Evolutionary conservation across 2,329 filamentous ascomycete genomes (phyloP).

Genomic region (Pseudodiploospora longispora): DNA sequence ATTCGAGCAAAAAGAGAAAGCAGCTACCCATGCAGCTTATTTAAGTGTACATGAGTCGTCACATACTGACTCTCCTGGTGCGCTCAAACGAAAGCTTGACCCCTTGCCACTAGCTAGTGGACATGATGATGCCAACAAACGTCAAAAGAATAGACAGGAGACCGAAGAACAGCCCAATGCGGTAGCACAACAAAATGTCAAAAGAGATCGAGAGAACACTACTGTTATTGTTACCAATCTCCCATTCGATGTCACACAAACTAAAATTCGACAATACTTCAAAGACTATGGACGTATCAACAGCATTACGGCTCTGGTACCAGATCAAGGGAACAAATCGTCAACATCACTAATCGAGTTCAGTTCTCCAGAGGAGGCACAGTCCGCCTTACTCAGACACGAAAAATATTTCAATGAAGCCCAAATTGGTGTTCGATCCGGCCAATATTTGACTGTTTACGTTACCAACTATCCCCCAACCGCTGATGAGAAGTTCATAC

Average conservation of each 20-base stretch:
- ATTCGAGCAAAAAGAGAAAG: conserved; percentile 54
- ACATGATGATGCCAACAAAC: conserved; percentile 53
- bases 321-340: conserved; percentile 51
- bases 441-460: conserved; percentile 73
- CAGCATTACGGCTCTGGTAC: conserved; percentile 57
- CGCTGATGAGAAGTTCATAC: conserved; percentile 63
- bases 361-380: conserved; percentile 67
- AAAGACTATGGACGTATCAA: conserved; percentile 82
- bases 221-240: conserved; percentile 75
- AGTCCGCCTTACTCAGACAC: conserved; percentile 72
- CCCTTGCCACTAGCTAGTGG: conserved; percentile 36
- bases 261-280: conserved; percentile 80
- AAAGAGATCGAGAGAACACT: conserved; percentile 84
- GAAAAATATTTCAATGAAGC: conserved; percentile 69
- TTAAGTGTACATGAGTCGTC: conserved; percentile 24
- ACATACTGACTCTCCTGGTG: conserved; percentile 26
- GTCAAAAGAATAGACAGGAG: conserved; percentile 43
- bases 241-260: conserved; percentile 60
- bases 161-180: conserved; percentile 16
- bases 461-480: conserved; percentile 82
- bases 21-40: conserved; percentile 40
- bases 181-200: conserved; percentile 32
- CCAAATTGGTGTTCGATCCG: conserved; percentile 66
- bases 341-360: conserved; percentile 79
- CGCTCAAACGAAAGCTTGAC: conserved; percentile 69